Evolutionary conservation across 495 filamentous ascomycete species (phyloP), one percentile per base, ranked within the genome.

Genomic region (Trichodelitschia bisporula): DNA sequence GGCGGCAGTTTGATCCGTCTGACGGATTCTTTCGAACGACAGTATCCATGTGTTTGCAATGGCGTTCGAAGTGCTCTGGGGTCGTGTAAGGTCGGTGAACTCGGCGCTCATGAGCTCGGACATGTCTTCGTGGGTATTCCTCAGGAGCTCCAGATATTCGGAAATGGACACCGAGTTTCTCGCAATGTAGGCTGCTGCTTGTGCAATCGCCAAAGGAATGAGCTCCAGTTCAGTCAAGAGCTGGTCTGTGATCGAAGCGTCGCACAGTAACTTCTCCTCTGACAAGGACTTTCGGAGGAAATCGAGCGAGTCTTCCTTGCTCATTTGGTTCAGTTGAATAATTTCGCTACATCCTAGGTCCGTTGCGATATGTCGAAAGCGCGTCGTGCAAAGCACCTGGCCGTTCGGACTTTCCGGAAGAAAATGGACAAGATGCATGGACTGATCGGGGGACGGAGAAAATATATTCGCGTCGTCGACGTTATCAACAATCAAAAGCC

Each of bases 181-280:
- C 2, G 13, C 2, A 51, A 61, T 47, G 29, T 50, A 61, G 1
- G 55, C 36, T 4, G 50, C 53, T 4, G 57, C 57, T 26, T 61
- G 57, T 1, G 29, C 35, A 26, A 59, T 53, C 0, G 56, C 57
- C 1, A 61, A 34, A 9, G 54, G 57, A 1, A 61, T 47, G 32
- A 21, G 43, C 0, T 40, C 41, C 9, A 58, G 40, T 2, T 37
- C 34, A 2, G 40, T 19, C 0, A 57, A 36, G 0, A 61, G 41
- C 4, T 37, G 4, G 3, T 4, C 13, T 0, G 21, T 25, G 21
- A 8, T 25, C 21, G 8, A 8, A 8, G 21, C 12, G 12, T 25
- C 21, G 21, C 8, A 8, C 8, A 25, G 8, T n/a, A n/a, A n/a
- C 12, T 25, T 8, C 8, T 25, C 8, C 21, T 25, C 21, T 12